These are phyloP conservation scores for Cichorium intybus DNA, from an alignment of 140 eudicot genomes.

Conservation along the genomic window DNA sequence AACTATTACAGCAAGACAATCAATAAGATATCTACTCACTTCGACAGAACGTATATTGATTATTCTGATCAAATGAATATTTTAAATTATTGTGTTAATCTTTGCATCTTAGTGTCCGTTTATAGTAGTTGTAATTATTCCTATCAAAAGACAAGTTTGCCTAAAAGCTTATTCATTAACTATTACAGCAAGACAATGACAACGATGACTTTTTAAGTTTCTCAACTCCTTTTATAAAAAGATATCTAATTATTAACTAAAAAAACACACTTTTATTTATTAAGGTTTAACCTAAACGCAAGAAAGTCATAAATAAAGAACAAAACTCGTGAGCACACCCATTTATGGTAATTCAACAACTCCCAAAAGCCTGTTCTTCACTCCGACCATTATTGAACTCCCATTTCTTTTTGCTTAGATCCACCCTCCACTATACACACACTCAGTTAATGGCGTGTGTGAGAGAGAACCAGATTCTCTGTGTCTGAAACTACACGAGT, in stretches of 20 bases:
- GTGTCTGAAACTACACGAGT: conserved; percentile 2
- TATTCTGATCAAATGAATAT: no score
- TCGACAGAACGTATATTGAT: no score
- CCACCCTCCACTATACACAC: conserved; percentile 22
- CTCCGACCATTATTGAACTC: conserved; percentile 19
- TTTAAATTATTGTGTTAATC: no score
- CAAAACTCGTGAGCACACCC: conserved; percentile 14
- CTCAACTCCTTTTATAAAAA: not conserved
- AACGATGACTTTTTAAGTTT: not conserved
- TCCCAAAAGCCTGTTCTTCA: conserved; percentile 10
- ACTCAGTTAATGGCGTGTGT: not conserved
- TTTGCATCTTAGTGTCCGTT: no score
- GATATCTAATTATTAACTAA: not conserved
- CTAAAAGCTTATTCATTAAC: not conserved
- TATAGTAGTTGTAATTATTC: no score
- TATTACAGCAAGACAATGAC: not conserved
- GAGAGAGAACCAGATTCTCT: conserved; percentile 10
- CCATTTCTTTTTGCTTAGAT: conserved; percentile 15
- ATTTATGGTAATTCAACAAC: conserved; percentile 13
- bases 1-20: no score
- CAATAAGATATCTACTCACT: no score
- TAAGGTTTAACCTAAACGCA: not conserved
- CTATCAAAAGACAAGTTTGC: no score
- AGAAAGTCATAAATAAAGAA: conserved; percentile 4
- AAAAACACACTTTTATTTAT: not conserved